These are phyloP conservation scores for Paraleonurus japonicus DNA, from an alignment of 257 asterid genomes.

Conservation along the genomic window DNA sequence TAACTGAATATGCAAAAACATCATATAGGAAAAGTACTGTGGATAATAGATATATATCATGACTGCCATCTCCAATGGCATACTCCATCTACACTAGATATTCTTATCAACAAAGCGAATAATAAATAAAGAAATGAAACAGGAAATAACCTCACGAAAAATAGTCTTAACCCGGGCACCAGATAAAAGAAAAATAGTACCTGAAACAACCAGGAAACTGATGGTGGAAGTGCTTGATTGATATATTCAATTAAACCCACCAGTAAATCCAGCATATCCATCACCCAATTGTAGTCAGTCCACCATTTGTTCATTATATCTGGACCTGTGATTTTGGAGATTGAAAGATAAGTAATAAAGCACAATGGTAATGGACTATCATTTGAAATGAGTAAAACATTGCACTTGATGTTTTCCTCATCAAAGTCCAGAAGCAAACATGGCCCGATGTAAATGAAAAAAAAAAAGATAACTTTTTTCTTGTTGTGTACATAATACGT, in stretches of 20 bases:
- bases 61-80: neutral
- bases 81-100: neutral
- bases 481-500: neutral
- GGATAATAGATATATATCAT: neutral
- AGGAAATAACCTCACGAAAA: neutral
- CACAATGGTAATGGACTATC: neutral
- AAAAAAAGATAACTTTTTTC: neutral
- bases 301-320: neutral
- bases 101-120: neutral
- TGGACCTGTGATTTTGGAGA: neutral
- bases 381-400: neutral
- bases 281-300: neutral
- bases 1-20: neutral
- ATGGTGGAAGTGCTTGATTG: neutral
- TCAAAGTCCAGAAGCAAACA: neutral
- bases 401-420: neutral
- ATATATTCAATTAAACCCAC: neutral
- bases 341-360: neutral
- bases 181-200: neutral
- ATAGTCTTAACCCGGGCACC: neutral
- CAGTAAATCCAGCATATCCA: neutral
- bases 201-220: neutral
- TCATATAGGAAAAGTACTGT: neutral
- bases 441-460: neutral
- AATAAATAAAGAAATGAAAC: neutral